Evolutionary conservation across 805 yeast species (phyloP).

Genomic region (Metschnikowia similis): DNA sequence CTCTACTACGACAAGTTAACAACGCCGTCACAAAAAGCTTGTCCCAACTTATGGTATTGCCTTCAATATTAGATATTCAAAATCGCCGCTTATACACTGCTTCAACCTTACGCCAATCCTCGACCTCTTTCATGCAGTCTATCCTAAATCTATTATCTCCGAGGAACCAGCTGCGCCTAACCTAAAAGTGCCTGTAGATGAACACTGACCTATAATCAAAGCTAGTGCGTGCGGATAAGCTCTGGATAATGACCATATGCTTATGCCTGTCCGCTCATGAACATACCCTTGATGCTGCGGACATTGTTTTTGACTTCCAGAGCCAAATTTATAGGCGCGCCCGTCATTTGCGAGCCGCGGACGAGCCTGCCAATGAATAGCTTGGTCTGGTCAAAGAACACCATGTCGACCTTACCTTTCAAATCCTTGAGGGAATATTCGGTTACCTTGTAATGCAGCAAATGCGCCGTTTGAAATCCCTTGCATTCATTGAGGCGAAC

Average conservation of each 20-base stretch:
- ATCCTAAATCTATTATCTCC: too few relatives aligned
- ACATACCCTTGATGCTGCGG: constrained; percentile 41
- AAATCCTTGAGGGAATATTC: constrained; percentile 31
- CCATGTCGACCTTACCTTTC: constrained; percentile 33
- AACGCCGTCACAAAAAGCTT: too few relatives aligned
- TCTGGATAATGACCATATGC: background rate
- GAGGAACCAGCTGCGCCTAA: too few relatives aligned
- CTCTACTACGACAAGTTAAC: too few relatives aligned
- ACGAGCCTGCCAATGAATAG: constrained; percentile 20
- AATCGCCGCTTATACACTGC: too few relatives aligned
- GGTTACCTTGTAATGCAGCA: constrained; percentile 30
- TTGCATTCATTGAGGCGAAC: constrained; percentile 22
- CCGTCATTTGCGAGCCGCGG: constrained; percentile 3
- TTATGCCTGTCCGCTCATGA: constrained; percentile 38
- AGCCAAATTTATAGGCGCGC: constrained; percentile 22
- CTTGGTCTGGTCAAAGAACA: constrained; percentile 29
- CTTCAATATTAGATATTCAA: too few relatives aligned
- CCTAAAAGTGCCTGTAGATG: too few relatives aligned
- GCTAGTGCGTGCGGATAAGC: background rate
- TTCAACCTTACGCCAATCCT: too few relatives aligned
- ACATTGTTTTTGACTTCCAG: constrained; percentile 34
- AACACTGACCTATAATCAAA: background rate
- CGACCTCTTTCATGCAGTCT: too few relatives aligned
- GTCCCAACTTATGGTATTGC: too few relatives aligned
- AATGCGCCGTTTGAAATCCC: constrained; percentile 25